Base-by-base conservation (phyloP, 176 grass and related monocot genomes). In the Avena eriantha region DNA sequence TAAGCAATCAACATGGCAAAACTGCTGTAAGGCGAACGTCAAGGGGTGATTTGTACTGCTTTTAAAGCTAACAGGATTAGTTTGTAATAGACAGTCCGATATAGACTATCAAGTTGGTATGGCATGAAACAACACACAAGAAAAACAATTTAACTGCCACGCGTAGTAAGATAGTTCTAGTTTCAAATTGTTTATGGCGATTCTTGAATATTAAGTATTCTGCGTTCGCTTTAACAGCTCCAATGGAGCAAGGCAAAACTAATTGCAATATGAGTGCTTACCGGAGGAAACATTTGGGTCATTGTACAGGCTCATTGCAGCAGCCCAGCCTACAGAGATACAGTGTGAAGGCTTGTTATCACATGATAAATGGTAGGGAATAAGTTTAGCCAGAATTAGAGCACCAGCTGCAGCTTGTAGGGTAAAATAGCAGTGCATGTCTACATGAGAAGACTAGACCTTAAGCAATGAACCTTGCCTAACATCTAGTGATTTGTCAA, bases 261-360 rank as follows among this genome's bases (percentile, higher is more conserved):
- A 58, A 83, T n/a, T 69, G 70, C 35, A 68, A 29, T 48, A 76
- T 57, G 47, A 80, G 36, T 31, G 56, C 87, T 86, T 64, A 92
- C 90, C 87, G 59, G 90, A 63, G 4, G 49, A 66, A 79, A 86
- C 79, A 74, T 86, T 45, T 86, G 90, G 90, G 73, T 92, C 90
- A 86, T 89, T 92, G 49, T 83, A 92, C 58, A 76, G 33, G 83
- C 86, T 82, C 83, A 92, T 89, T 73, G 80, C 83, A 68, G 79
- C 80, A 83, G 80, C 69, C 90, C 90, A 92, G 79, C 90, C 90
- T 89, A 86, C 56, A 83, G 16, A 68, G 14, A 26, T 19, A 68
- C 23, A 82, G 19, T 16, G 29, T 39, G 11, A 65, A 70, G 33
- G 13, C 19, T 89, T 74, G 73, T 70, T 14, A 79, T n/a, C 77